These are phyloP conservation scores for Phytophthora cryptogea DNA, from an alignment of 352 stramenopile species.

Conservation along the genomic window DNA sequence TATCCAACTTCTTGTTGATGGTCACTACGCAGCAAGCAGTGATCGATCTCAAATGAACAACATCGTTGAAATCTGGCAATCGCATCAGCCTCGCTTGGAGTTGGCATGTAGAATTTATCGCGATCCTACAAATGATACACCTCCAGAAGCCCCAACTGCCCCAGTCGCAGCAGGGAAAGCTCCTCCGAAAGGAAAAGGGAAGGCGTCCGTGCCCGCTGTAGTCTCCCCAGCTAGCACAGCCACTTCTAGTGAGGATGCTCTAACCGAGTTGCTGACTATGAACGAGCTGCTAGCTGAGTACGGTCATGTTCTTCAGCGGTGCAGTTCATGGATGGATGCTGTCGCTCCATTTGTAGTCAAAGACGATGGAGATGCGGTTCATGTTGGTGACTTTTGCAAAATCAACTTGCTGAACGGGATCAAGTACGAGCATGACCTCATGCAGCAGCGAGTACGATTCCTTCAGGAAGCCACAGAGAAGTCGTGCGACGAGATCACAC, in stretches of 20 bases:
- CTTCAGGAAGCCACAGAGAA: constrained; percentile 50
- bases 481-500: constrained; percentile 50
- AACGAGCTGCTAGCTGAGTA: constrained; percentile 52
- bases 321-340: constrained; percentile 46
- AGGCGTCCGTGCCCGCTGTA: constrained; percentile 27
- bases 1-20: constrained; percentile 60
- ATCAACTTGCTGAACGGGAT: constrained; percentile 63
- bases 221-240: constrained; percentile 17
- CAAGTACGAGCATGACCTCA: constrained; percentile 62
- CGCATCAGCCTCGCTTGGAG: constrained; percentile 33
- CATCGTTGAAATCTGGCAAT: constrained; percentile 39
- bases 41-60: constrained; percentile 32
- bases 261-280: constrained; percentile 37
- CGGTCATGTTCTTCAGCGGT: constrained; percentile 48
- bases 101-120: constrained; percentile 48
- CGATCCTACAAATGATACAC: constrained; percentile 28
- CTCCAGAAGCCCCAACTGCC: constrained; percentile 17
- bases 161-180: constrained; percentile 29
- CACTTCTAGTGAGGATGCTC: constrained; percentile 20
- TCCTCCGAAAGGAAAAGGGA: constrained; percentile 46
- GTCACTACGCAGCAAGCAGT: constrained; percentile 51
- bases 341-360: constrained; percentile 19
- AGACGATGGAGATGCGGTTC: constrained; percentile 13
- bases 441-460: constrained; percentile 52
- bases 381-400: constrained; percentile 31